Base-by-base conservation (phyloP, 192 early-diverging fungal species). In the Umbelopsis sp. region DNA sequence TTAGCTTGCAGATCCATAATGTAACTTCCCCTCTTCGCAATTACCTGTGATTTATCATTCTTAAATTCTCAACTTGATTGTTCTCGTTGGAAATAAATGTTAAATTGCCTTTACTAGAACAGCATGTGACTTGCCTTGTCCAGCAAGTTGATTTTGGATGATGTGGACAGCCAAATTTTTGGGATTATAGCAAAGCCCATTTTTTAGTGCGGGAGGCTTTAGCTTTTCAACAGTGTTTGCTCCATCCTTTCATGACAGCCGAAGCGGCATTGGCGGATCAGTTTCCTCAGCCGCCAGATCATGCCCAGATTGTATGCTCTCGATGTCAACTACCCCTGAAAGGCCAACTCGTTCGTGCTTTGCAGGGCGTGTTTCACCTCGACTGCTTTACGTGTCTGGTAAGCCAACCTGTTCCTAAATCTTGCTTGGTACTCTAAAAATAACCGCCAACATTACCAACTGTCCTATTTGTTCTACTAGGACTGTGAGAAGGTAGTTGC, bases 361-460 rank as follows among this genome's bases (percentile, higher is more conserved):
- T 94, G 51, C 86, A 87, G 50, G 85, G 85, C 20, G 88, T 91
- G 65, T 98, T 89, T 80, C 97, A 99, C 80, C 84, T 97, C 46
- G 91, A 97, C 53, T 99, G 97, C 75, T 98, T 99, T 69, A 90
- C 89, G 49, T 99, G 97, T 73, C 79, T 90, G 87, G 97, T 97
- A 92, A 83, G 85, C 67, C 12, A 83, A 85, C 67, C 12, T 12
- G 20, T 41, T n/a, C n/a, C 21, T 23, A 20, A n/a, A 51, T 51
- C 20, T 11, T n/a, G 12, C 3, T 33, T 45, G 18, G 1, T 25
- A 23, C 35, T 35, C 27, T 58, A 61, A 35, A 33, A 41, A 27
- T 33, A 11, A 4, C 23, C 20, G 41, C 16, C 16, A 64, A 71
- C 30, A 64, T 49, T 74, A 2, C 10, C 47, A 77, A 71, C 77